A percentile compares a stretch with the other conserved stretches of the same genome.
These are phyloP conservation scores for Fragaria iinumae DNA, from an alignment of 306 rosid species.

Conservation along the genomic window DNA sequence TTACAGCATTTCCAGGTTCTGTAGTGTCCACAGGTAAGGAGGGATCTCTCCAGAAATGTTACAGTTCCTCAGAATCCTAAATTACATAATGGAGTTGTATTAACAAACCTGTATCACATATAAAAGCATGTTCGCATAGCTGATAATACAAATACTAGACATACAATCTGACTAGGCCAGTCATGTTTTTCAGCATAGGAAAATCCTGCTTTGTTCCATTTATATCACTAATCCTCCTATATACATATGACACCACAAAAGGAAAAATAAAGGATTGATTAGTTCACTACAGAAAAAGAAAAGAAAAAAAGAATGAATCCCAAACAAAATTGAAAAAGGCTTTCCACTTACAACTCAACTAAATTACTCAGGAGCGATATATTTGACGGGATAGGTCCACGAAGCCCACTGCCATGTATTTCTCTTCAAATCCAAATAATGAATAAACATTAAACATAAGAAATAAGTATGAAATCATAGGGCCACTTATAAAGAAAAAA, in stretches of 20 bases:
- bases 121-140: constrained; percentile 7
- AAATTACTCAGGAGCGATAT: constrained; percentile 60
- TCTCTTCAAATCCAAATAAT: constrained; percentile 55
- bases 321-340: constrained; percentile 8
- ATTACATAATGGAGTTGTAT: constrained; percentile 28
- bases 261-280: not conserved
- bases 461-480: not conserved
- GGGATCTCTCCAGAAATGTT: constrained; percentile 78
- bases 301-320: not conserved
- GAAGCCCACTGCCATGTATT: constrained; percentile 83
- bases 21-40: constrained; percentile 57
- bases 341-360: constrained; percentile 53
- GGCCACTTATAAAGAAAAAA: not conserved
- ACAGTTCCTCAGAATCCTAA: constrained; percentile 80
- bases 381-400: constrained; percentile 72
- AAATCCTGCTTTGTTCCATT: constrained; percentile 61
- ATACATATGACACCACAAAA: constrained; percentile 15
- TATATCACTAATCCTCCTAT: constrained; percentile 78
- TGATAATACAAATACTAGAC: constrained; percentile 30
- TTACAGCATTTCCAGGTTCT: constrained; percentile 52
- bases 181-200: constrained; percentile 54
- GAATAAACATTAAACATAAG: not conserved
- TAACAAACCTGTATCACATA: constrained; percentile 26
- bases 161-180: constrained; percentile 50
- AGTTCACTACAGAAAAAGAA: constrained; percentile 6